Evolutionary conservation across 2,329 filamentous ascomycete species (phyloP), one percentile per base, ranked within the genome.

Genomic region (Allantophomopsis lycopodina): DNA sequence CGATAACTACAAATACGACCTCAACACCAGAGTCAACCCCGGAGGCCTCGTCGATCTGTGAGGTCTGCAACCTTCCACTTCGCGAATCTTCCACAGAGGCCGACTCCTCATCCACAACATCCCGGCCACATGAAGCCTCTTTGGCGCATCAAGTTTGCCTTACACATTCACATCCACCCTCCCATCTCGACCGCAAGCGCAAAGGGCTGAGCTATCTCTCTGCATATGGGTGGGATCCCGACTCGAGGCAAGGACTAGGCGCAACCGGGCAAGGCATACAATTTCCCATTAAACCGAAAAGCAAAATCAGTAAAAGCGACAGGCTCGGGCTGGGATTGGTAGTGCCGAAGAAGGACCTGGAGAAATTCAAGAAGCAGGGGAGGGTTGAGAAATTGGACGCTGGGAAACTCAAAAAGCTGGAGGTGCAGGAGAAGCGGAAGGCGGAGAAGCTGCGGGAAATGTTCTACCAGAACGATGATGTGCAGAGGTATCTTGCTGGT

Each of bases 161-260:
- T 1, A 56, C 65, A 4, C 80, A 85, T 53, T 79, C 79, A 0
- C 76, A 83, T 42, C 79, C 80, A 6, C 83, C 83, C 1, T 86
- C 81, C 0, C 69, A 78, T 12, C 62, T 87, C 15, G 78, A 86
- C 56, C 70, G 83, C 28, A 71, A 66, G 4, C 69, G 81, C 35
- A 82, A 83, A 66, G 83, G 83, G 0, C 61, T 87, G 6, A 63
- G 70, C 5, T 73, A 81, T 20, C 67, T 88, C 23, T 64, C 73
- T 39, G 66, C 72, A 1, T 71, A 81, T 42, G 83, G 83, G 20
- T 88, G 81, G 76, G 78, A 88, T 49, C 79, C 82, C 0, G 83
- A 88, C 57, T 65, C 74, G 20, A 66, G 85, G 2, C 58, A 63
- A 13, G 88, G 88, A 0, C 66, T 95, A 0, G 88, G 88, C 0